Conservation (phyloP, 2,329 filamentous ascomycete species). For the Neonectria magnoliae region DNA sequence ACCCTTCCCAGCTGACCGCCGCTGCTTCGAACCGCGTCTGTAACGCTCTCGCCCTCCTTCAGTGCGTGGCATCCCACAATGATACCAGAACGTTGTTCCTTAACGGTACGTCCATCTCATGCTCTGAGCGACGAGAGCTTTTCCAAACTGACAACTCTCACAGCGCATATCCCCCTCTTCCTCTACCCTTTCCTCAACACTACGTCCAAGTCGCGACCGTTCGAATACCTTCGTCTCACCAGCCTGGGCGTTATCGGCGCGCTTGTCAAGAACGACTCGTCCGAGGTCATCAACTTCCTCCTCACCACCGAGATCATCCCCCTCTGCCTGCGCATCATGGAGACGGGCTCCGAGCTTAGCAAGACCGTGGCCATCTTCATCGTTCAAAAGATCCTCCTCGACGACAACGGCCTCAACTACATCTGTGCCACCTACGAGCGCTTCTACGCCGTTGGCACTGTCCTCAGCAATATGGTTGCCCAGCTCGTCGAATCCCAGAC, state of each 20-base stretch:
- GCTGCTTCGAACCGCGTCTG: slow-evolving; percentile 98
- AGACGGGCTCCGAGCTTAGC: slow-evolving; percentile 96
- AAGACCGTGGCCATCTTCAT: slow-evolving; percentile 99
- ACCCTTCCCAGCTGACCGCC: slow-evolving; percentile 95
- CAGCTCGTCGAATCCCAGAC: slow-evolving; percentile 98
- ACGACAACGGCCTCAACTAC: slow-evolving; percentile 96
- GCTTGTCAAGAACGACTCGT: slow-evolving; percentile 97
- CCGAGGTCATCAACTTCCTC: slow-evolving; percentile 98
- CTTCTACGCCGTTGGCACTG: slow-evolving; percentile 97
- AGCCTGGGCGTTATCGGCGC: slow-evolving; percentile 97
- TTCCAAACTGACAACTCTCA: slow-evolving; percentile 28
- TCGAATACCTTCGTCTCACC: slow-evolving; percentile 95
- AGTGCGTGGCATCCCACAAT: slow-evolving; percentile 97
- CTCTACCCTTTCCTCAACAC: slow-evolving; percentile 99
- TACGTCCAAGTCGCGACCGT: slow-evolving; percentile 96
- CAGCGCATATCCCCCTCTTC: slow-evolving; percentile 96
- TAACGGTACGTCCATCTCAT: slow-evolving; percentile 72
- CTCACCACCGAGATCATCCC: slow-evolving; percentile 98
- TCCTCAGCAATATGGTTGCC: slow-evolving; percentile 98
- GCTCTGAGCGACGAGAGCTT: not conserved
- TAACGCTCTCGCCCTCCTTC: slow-evolving; percentile 93
- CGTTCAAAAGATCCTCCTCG: slow-evolving; percentile 96
- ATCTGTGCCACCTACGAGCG: slow-evolving; percentile 99
- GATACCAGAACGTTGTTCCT: slow-evolving; percentile 94
- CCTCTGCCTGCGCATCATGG: slow-evolving; percentile 97